Conservation (phyloP, 2,329 filamentous ascomycete genomes). For the Didymella keratinophila region DNA sequence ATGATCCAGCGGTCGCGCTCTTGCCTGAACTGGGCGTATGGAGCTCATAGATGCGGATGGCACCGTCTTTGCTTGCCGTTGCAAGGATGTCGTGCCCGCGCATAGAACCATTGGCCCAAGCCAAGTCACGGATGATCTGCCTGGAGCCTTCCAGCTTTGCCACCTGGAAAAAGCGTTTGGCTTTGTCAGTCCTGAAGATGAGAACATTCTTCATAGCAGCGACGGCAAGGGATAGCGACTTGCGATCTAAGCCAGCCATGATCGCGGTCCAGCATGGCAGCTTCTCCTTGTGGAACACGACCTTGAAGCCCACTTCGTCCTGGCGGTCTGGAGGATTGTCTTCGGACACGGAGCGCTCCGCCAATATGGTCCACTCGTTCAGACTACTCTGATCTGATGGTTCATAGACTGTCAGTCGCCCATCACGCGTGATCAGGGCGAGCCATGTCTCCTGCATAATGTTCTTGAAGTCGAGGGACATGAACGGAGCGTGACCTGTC, state of each 20-base stretch:
- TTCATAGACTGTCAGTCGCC: conserved; percentile 80
- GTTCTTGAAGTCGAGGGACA: conserved; percentile 86
- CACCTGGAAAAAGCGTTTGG: conserved; percentile 84
- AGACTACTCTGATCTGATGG: conserved; percentile 85
- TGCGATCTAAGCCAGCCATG: conserved; percentile 79
- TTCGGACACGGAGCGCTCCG: conserved; percentile 76
- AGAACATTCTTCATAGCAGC: conserved; percentile 84
- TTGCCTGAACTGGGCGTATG: conserved; percentile 64
- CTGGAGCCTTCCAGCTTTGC: conserved; percentile 77
- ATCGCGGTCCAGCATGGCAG: conserved; percentile 80
- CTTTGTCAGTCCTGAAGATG: conserved; percentile 78
- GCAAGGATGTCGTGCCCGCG: conserved; percentile 89
- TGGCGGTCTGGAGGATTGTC: conserved; percentile 71
- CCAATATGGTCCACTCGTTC: conserved; percentile 76
- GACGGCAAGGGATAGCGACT: conserved; percentile 81
- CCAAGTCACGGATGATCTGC: conserved; percentile 82
- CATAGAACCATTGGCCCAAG: conserved; percentile 92
- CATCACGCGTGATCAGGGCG: conserved; percentile 83
- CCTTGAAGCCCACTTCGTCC: conserved; percentile 85
- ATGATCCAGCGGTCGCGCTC: conserved; percentile 34
- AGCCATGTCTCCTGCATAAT: conserved; percentile 85
- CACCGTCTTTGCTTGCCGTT: conserved; percentile 91
- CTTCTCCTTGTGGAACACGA: conserved; percentile 88
- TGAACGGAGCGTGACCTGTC: conserved; percentile 73
- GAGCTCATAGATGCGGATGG: conserved; percentile 85